Evolutionary conservation across 78 protist genomes (phyloP).

Genomic region (Creolimax fragrantissima): DNA sequence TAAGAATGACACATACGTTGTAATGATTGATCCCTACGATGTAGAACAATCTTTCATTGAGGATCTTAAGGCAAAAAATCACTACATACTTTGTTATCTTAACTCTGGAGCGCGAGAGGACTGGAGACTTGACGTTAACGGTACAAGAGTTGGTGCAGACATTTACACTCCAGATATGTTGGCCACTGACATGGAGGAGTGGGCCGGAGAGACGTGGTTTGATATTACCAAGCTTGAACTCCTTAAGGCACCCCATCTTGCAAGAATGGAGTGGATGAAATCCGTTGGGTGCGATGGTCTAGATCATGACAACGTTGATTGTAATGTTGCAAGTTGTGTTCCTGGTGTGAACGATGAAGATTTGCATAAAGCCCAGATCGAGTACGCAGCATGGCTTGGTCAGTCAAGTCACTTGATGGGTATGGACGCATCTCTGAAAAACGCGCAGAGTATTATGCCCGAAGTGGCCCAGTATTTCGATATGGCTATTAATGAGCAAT

Average conservation of each 20-base stretch:
- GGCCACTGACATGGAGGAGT: neutral
- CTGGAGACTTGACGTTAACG: neutral
- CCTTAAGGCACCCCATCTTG: neutral
- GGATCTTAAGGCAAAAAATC: too few species aligned
- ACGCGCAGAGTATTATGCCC: neutral
- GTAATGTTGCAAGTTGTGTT: neutral
- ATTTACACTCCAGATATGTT: neutral
- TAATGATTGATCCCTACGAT: too few species aligned
- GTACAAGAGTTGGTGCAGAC: too few species aligned
- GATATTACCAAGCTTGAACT: neutral
- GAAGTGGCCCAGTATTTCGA: neutral
- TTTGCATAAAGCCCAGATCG: neutral
- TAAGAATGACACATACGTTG: too few species aligned
- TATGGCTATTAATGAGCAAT: constrained; percentile 5
- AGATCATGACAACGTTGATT: neutral
- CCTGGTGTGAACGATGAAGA: neutral
- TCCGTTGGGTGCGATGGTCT: constrained; percentile 1
- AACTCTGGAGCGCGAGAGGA: neutral
- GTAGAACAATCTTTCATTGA: too few species aligned
- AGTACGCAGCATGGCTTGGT: neutral
- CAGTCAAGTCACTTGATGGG: neutral
- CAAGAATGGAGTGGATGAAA: neutral
- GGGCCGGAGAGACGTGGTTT: neutral
- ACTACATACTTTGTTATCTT: neutral
- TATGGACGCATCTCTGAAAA: neutral